phyloP scores from a whole-genome alignment of 2,329 filamentous ascomycete genomes.

The Trichoderma brevicompactum region DNA sequence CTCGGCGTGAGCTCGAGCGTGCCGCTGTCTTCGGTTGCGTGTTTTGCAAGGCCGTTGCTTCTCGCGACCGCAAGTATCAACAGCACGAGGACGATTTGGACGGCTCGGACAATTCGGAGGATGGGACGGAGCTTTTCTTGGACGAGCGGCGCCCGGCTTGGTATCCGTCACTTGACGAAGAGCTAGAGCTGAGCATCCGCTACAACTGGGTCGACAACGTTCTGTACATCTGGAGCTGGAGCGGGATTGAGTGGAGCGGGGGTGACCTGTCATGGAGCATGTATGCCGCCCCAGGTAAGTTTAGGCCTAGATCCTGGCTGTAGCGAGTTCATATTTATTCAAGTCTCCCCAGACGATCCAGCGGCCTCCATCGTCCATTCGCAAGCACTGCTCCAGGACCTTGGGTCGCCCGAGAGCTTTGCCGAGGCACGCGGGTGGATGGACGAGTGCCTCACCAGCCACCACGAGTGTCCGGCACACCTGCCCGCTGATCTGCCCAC shows the following conservation, averaged over 20 bases:
- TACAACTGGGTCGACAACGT: slow-evolving; percentile 11
- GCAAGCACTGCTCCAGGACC: background rate
- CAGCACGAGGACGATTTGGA: background rate
- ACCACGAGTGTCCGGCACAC: background rate
- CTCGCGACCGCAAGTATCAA: slow-evolving; percentile 8
- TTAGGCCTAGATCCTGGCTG: background rate
- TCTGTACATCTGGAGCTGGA: slow-evolving; percentile 1
- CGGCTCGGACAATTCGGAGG: background rate
- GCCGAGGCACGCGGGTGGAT: background rate
- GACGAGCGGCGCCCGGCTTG: background rate
- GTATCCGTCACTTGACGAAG: slow-evolving; percentile 4
- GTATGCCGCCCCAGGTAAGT: slow-evolving; percentile 6
- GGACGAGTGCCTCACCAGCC: background rate
- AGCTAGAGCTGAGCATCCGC: slow-evolving; percentile 3
- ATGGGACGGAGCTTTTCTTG: background rate
- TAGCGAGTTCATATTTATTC: background rate
- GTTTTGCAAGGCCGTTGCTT: slow-evolving; percentile 9
- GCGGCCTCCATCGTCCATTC: slow-evolving; percentile 2
- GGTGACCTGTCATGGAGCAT: slow-evolving; percentile 10
- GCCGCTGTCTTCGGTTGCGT: background rate
- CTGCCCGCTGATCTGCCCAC: background rate
- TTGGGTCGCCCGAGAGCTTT: slow-evolving; percentile 7
- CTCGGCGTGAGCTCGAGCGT: slow-evolving; percentile 5
- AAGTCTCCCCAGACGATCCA: background rate
- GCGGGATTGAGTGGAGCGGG: background rate